A percentile compares a stretch with the other conserved stretches of the same genome.
Evolutionary conservation across 768 basidiomycete species (phyloP).

Genomic region (Pisolithus sp.): DNA sequence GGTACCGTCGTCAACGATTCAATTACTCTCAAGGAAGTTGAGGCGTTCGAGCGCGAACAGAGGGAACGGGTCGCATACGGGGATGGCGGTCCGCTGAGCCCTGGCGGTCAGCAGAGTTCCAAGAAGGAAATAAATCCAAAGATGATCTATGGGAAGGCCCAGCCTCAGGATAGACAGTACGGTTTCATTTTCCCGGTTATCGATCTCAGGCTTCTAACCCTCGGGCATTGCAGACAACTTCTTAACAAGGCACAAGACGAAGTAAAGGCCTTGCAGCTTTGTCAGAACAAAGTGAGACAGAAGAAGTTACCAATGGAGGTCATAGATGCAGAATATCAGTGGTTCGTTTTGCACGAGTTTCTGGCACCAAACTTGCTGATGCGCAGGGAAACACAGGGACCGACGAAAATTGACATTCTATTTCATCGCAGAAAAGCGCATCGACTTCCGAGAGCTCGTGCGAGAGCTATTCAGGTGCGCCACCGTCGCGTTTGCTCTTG

Average conservation of each 20-base stretch:
- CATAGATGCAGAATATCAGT: constrained; percentile 97
- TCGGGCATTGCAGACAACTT: constrained; percentile 46
- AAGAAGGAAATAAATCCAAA: constrained; percentile 97
- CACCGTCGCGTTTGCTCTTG: background rate
- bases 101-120: constrained; percentile 37
- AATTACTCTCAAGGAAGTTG: constrained; percentile 84
- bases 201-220: constrained; percentile 3
- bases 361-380: background rate
- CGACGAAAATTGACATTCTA: constrained; percentile 98
- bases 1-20: constrained; percentile 90
- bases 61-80: constrained; percentile 46
- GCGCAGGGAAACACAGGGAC: constrained; percentile 52
- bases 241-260: constrained; percentile 86
- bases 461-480: constrained; percentile 83
- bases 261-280: constrained; percentile 83
- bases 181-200: constrained; percentile 15
- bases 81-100: constrained; percentile 42
- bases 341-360: constrained; percentile 42
- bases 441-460: constrained; percentile 94
- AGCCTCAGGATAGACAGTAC: constrained; percentile 74
- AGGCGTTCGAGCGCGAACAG: constrained; percentile 83
- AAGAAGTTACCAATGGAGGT: constrained; percentile 99
- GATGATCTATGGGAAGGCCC: constrained; percentile 89
- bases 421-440: constrained; percentile 91
- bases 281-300: constrained; percentile 86